phyloP scores from a whole-genome alignment of 495 filamentous ascomycete species.

The Hypoxylon crocopeplum region DNA sequence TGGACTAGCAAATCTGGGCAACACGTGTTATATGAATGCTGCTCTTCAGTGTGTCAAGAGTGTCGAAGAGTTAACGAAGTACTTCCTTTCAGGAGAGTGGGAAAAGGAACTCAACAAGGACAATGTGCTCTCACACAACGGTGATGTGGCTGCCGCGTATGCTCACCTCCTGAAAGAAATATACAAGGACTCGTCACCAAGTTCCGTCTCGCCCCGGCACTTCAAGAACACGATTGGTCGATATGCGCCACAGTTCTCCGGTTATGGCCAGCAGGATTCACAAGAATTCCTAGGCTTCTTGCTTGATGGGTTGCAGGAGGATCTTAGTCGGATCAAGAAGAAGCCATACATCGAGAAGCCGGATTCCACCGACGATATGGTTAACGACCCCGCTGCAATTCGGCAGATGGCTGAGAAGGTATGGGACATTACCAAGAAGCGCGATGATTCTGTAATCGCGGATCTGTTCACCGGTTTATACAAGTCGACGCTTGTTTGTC shows the following conservation, averaged over 20 bases:
- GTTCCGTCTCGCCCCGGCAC: slow-evolving; percentile 71
- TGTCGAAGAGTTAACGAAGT: slow-evolving; percentile 88
- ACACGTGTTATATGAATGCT: slow-evolving; percentile 99
- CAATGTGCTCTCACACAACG: slow-evolving; percentile 84
- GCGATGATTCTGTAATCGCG: slow-evolving; percentile 93
- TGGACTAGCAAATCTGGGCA: slow-evolving; percentile 88
- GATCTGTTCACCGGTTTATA: slow-evolving; percentile 97
- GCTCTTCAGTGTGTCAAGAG: slow-evolving; percentile 91
- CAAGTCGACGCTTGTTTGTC: slow-evolving; percentile 94
- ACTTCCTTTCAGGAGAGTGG: slow-evolving; percentile 80
- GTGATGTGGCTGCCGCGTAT: slow-evolving; percentile 83
- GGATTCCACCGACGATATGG: slow-evolving; percentile 96
- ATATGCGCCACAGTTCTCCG: slow-evolving; percentile 84
- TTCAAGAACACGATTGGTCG: slow-evolving; percentile 84
- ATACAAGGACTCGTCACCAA: slow-evolving; percentile 65
- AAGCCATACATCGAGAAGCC: slow-evolving; percentile 98
- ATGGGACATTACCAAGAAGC: slow-evolving; percentile 89
- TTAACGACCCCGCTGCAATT: slow-evolving; percentile 77
- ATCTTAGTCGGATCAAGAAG: slow-evolving; percentile 89
- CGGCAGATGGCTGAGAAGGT: slow-evolving; percentile 82
- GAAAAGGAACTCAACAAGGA: slow-evolving; percentile 79
- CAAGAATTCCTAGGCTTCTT: slow-evolving; percentile 98
- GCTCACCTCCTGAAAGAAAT: slow-evolving; percentile 74
- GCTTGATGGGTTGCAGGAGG: slow-evolving; percentile 92
- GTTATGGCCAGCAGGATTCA: slow-evolving; percentile 95